These are phyloP conservation scores for Alternaria consortialis DNA, from an alignment of 2,329 filamentous ascomycete genomes.

Conservation along the genomic window DNA sequence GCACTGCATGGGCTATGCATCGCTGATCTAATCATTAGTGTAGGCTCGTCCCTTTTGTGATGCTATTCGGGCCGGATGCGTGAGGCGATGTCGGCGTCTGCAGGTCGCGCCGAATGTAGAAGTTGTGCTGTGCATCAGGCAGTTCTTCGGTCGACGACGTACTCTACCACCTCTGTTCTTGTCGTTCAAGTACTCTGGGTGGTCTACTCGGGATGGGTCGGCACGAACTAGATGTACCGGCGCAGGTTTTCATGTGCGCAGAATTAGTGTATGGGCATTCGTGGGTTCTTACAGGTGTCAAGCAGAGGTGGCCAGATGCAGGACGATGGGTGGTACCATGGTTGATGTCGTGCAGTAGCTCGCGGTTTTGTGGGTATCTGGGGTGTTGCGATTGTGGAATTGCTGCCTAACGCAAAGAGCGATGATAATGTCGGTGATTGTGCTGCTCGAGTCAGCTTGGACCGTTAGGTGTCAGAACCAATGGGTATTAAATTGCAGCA, in stretches of 20 bases:
- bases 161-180: background rate
- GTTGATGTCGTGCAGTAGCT: constrained; percentile 23
- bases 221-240: constrained; percentile 4
- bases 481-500: constrained; percentile 9
- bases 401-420: constrained; percentile 11
- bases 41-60: background rate
- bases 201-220: constrained; percentile 1
- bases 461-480: background rate
- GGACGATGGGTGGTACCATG: constrained; percentile 11
- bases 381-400: constrained; percentile 8
- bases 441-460: constrained; percentile 9
- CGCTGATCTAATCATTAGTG: background rate
- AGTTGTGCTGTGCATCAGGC: constrained; percentile 6
- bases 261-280: background rate
- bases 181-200: background rate
- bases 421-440: background rate
- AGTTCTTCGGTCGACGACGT: constrained; percentile 1
- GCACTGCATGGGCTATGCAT: background rate
- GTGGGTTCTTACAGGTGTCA: background rate
- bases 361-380: constrained; percentile 10
- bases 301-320: background rate
- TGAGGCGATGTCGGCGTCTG: constrained; percentile 8
- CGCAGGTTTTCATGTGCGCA: constrained; percentile 1
- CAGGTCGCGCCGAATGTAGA: constrained; percentile 7
- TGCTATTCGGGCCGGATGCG: constrained; percentile 12